Base-by-base conservation (phyloP, 768 basidiomycete species). In the Podaxis sp. region DNA sequence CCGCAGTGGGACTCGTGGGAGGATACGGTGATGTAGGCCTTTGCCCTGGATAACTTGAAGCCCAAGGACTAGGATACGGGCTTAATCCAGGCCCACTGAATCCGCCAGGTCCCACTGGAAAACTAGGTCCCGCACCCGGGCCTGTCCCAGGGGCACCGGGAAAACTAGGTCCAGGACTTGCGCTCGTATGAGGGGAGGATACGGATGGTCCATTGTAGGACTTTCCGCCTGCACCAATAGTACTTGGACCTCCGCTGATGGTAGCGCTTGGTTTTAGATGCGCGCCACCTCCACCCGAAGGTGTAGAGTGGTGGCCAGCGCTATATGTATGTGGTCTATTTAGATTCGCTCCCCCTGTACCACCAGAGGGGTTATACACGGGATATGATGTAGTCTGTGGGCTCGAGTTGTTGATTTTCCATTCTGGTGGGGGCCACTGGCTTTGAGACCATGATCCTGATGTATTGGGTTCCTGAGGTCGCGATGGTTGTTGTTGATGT, bases 341-440 rank as follows among this genome's bases (percentile, higher is more conserved):
- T 49, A 76, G 55, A 69, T 77, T 76, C 33, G 75, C 74, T 54
- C 77, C 76, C 3, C 66, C 71, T 36, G 56, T 17, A 62, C 51
- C 8, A 41, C 61, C 52, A 58, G 56, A 28, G 46, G 59, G 20
- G 48, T 41, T 61, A 54, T 70, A 69, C 11, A 65, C 63, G 24
- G 67, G 61, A 55, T 70, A 64, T 2, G 67, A 36, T 15, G 60
- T 53, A 41, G 54, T 33, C 15, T 65, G 40, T 40, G 62, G 56
- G 61, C 62, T 52, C 64, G 71, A 60, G 49, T 67, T 53, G 55
- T 65, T 63, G 3, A 72, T 56, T 20, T 74, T 70, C 81, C 80
- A 81, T 55, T 80, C 79, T 22, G 76, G 68, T 63, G 80, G 80
- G 28, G 81, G 79, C 81, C 80, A 81, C 57, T 75, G 75, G 11